Evolutionary conservation across 345 rosid species (phyloP).

Genomic region (Linum trigynum): DNA sequence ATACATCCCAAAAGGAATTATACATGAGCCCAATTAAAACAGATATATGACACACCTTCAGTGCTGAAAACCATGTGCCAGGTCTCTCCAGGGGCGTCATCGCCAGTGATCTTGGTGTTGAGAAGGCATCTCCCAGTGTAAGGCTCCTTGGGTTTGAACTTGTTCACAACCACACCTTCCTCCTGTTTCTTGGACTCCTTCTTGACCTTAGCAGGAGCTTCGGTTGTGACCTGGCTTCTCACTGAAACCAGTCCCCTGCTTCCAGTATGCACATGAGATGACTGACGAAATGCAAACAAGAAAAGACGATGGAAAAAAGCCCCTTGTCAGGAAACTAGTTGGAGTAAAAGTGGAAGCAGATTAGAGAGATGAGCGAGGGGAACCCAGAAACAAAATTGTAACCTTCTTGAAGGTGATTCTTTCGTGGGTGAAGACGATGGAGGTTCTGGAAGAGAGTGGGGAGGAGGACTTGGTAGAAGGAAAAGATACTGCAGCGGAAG

Average conservation of each 20-base stretch:
- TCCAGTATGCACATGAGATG: slow-evolving; percentile 38
- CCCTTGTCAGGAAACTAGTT: too few relatives aligned
- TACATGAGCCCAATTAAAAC: neutral
- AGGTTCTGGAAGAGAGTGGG: slow-evolving; percentile 51
- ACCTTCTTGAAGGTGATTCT: slow-evolving; percentile 72
- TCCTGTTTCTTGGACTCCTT: slow-evolving; percentile 76
- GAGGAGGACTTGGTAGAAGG: slow-evolving; percentile 60
- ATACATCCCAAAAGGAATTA: too few relatives aligned
- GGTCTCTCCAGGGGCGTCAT: slow-evolving; percentile 98
- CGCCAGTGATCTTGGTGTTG: slow-evolving; percentile 96
- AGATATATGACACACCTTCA: slow-evolving; percentile 40
- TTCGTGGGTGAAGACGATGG: slow-evolving; percentile 39
- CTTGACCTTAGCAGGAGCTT: slow-evolving; percentile 70
- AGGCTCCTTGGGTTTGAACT: slow-evolving; percentile 87
- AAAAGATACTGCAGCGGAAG: slow-evolving; percentile 66
- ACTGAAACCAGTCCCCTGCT: slow-evolving; percentile 42
- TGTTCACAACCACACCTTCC: slow-evolving; percentile 84
- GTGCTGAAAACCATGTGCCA: slow-evolving; percentile 99
- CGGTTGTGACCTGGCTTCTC: slow-evolving; percentile 90
- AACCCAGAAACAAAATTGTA: neutral
- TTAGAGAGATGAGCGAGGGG: neutral
- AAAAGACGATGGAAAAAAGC: too few relatives aligned
- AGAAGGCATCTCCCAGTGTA: slow-evolving; percentile 77
- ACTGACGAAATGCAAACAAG: slow-evolving; percentile 25
- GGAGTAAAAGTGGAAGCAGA: neutral